Conservation (phyloP, 495 filamentous ascomycete species). For the Staphylotrichum tortipilum region DNA sequence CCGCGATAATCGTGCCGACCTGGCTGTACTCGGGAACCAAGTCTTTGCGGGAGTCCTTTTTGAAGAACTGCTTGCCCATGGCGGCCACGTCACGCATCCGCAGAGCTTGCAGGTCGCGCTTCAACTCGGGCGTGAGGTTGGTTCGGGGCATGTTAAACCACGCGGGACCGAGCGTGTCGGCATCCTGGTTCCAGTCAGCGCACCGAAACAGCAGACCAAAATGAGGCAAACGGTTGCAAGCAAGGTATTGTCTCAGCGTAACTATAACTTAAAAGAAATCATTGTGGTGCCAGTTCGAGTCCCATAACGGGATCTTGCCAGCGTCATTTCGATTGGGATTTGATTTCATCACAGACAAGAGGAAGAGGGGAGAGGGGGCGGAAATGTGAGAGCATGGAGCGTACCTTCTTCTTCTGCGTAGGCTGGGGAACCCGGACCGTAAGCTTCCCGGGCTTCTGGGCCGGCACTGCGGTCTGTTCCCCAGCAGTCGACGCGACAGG, state of each 20-base stretch:
- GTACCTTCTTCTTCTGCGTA: constrained; percentile 36
- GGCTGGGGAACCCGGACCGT: constrained; percentile 35
- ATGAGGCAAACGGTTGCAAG: not conserved
- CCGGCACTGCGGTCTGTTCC: constrained; percentile 11
- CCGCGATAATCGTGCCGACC: constrained; percentile 81
- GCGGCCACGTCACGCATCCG: constrained; percentile 85
- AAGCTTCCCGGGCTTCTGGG: constrained; percentile 25
- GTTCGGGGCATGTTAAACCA: constrained; percentile 88
- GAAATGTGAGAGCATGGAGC: too few species aligned
- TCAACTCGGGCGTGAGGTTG: constrained; percentile 71
- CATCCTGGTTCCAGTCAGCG: constrained; percentile 27
- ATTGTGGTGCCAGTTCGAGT: constrained; percentile 45
- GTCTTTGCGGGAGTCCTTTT: constrained; percentile 59
- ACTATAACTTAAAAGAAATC: constrained; percentile 81
- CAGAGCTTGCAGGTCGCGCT: constrained; percentile 77
- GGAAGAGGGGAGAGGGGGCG: not conserved
- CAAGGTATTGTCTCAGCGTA: constrained; percentile 71
- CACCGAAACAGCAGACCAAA: not conserved
- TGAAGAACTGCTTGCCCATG: constrained; percentile 76
- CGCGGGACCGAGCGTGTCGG: constrained; percentile 47
- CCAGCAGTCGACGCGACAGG: constrained; percentile 15
- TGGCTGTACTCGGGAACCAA: constrained; percentile 72
- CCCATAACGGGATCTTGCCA: constrained; percentile 38
- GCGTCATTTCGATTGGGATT: constrained; percentile 37
- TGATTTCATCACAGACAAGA: constrained; percentile 30